phyloP scores from a whole-genome alignment of 169 alveolate genomes.

The Fabrea salina region DNA sequence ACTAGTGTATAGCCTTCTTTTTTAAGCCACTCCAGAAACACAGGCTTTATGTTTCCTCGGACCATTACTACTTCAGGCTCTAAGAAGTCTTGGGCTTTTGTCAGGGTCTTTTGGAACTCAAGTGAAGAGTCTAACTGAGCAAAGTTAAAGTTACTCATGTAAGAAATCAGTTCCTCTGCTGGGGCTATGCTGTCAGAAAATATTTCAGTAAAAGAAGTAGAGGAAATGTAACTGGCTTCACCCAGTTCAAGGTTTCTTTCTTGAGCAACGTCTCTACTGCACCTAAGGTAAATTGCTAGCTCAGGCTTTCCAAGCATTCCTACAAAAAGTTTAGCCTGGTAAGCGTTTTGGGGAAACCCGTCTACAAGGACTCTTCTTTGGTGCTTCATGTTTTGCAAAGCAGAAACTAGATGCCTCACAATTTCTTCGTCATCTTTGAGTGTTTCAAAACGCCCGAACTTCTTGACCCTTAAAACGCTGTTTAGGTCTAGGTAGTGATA shows the following conservation, averaged over 20 bases:
- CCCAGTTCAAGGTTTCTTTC: slow-evolving; percentile 46
- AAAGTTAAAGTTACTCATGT: background rate
- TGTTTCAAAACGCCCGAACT: background rate
- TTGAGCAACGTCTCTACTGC: slow-evolving; percentile 47
- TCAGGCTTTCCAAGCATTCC: slow-evolving; percentile 37
- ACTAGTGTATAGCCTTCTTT: slow-evolving; percentile 18
- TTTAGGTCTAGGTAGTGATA: background rate
- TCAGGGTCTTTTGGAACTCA: background rate
- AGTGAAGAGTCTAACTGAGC: background rate
- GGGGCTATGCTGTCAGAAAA: background rate
- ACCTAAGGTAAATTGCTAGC: slow-evolving; percentile 33
- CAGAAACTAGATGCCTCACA: background rate
- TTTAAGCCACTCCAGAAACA: background rate
- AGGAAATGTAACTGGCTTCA: slow-evolving; percentile 41
- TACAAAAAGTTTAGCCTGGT: slow-evolving; percentile 31
- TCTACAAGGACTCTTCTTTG: slow-evolving; percentile 85
- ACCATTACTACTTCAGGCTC: slow-evolving; percentile 29
- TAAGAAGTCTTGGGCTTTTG: background rate
- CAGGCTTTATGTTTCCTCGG: slow-evolving; percentile 10
- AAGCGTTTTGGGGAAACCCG: slow-evolving; percentile 94
- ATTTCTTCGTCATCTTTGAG: background rate
- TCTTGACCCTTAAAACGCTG: background rate
- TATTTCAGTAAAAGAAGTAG: slow-evolving; percentile 34
- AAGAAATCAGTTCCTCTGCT: background rate
- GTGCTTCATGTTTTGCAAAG: background rate